These are phyloP conservation scores for Mycotypha africana DNA, from an alignment of 371 early-diverging fungal species.

Conservation along the genomic window DNA sequence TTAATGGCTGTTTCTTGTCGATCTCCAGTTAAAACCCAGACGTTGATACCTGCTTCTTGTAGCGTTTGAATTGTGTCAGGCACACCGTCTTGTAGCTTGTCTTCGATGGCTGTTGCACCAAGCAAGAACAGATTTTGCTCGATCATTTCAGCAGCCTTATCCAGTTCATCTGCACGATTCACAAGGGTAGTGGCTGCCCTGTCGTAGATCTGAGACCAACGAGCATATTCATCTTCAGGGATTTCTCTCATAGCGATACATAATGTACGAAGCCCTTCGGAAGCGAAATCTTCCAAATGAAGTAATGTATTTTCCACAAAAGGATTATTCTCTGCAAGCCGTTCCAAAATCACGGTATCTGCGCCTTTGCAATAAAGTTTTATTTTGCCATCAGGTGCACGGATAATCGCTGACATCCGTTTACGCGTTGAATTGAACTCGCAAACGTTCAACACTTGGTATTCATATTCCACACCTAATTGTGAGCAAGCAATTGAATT, in stretches of 20 bases:
- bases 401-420: slow-evolving; percentile 94
- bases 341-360: slow-evolving; percentile 96
- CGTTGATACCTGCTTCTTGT: slow-evolving; percentile 89
- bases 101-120: slow-evolving; percentile 99
- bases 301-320: slow-evolving; percentile 74
- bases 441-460: slow-evolving; percentile 89
- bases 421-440: slow-evolving; percentile 98
- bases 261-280: slow-evolving; percentile 90
- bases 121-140: slow-evolving; percentile 87
- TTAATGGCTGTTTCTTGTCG: slow-evolving; percentile 93
- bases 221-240: slow-evolving; percentile 80
- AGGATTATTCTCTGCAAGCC: slow-evolving; percentile 71
- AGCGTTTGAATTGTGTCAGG: slow-evolving; percentile 96
- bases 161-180: slow-evolving; percentile 83
- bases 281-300: slow-evolving; percentile 84
- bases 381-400: slow-evolving; percentile 86
- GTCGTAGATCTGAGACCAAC: slow-evolving; percentile 81
- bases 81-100: slow-evolving; percentile 97
- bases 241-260: slow-evolving; percentile 93
- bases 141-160: slow-evolving; percentile 90
- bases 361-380: slow-evolving; percentile 98
- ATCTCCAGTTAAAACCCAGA: slow-evolving; percentile 97
- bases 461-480: slow-evolving; percentile 63
- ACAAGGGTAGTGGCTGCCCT: slow-evolving; percentile 86
- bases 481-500: slow-evolving; percentile 76